Evolutionary conservation across 2,329 filamentous ascomycete genomes (phyloP).

Genomic region (Cytospora piceicola): DNA sequence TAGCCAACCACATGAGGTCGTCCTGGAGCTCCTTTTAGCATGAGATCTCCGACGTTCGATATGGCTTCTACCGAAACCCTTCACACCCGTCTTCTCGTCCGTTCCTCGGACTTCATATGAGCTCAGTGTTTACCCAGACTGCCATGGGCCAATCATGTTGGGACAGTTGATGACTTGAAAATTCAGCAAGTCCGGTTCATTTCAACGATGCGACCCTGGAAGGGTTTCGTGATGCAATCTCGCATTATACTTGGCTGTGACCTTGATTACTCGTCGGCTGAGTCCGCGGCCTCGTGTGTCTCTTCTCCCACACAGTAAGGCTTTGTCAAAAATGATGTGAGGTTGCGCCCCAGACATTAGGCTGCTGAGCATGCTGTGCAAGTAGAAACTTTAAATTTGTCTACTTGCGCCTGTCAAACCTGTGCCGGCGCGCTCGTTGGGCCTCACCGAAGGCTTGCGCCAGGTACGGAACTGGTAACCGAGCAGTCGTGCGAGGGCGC

Average conservation of each 20-base stretch:
- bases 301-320: background rate
- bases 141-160: constrained; percentile 3
- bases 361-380: background rate
- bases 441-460: constrained; percentile 11
- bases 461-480: background rate
- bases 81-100: background rate
- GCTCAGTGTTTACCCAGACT: constrained; percentile 8
- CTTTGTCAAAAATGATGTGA: constrained; percentile 5
- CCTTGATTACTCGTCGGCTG: constrained; percentile 12
- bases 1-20: constrained; percentile 1
- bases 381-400: constrained; percentile 6
- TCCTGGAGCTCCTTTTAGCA: background rate
- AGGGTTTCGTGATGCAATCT: constrained; percentile 5
- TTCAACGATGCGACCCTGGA: background rate
- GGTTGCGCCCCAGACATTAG: constrained; percentile 6
- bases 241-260: constrained; percentile 8
- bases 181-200: background rate
- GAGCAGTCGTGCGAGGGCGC: constrained; percentile 7
- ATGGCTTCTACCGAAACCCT: background rate
- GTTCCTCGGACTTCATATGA: background rate
- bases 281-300: constrained; percentile 5
- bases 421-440: constrained; percentile 1
- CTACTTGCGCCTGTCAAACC: constrained; percentile 16
- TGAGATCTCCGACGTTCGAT: background rate
- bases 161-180: constrained; percentile 12